These are phyloP conservation scores for Irpex rosettiformis DNA, from an alignment of 1,284 basidiomycete species.

Conservation along the genomic window DNA sequence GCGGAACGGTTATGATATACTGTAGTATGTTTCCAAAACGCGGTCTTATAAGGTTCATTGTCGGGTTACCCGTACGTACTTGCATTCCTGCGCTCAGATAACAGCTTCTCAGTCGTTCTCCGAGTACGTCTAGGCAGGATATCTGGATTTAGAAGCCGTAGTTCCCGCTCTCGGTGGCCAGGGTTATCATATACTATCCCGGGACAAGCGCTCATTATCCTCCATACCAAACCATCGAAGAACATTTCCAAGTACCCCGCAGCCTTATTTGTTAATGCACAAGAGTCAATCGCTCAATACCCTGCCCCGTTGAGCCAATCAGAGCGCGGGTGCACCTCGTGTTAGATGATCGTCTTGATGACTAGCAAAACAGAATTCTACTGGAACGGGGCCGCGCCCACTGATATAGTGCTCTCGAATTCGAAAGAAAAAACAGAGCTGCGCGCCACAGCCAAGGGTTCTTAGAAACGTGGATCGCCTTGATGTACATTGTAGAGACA, in stretches of 20 bases:
- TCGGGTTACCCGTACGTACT: no score
- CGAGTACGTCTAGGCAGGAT: no score
- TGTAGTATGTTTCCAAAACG: no score
- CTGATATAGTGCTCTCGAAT: conserved; percentile 1
- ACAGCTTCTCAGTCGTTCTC: no score
- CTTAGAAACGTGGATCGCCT: conserved; percentile 5
- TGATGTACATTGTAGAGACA: conserved; percentile 13
- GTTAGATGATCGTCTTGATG: background rate
- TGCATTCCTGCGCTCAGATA: no score
- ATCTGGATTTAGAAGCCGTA: no score
- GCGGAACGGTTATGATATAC: no score
- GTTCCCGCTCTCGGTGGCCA: background rate
- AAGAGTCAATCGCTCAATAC: background rate
- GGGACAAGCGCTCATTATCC: background rate
- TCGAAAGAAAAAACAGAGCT: background rate
- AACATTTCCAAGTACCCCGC: background rate
- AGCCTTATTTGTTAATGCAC: background rate
- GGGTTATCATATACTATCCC: background rate
- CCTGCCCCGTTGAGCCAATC: background rate
- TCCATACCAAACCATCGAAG: background rate
- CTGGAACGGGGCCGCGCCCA: background rate
- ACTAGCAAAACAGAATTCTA: background rate
- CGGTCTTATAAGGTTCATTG: no score
- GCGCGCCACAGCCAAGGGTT: conserved; percentile 3
- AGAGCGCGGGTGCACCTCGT: background rate